These are phyloP conservation scores for Agaricales sp. DNA, from an alignment of 1,284 basidiomycete genomes.

Conservation along the genomic window DNA sequence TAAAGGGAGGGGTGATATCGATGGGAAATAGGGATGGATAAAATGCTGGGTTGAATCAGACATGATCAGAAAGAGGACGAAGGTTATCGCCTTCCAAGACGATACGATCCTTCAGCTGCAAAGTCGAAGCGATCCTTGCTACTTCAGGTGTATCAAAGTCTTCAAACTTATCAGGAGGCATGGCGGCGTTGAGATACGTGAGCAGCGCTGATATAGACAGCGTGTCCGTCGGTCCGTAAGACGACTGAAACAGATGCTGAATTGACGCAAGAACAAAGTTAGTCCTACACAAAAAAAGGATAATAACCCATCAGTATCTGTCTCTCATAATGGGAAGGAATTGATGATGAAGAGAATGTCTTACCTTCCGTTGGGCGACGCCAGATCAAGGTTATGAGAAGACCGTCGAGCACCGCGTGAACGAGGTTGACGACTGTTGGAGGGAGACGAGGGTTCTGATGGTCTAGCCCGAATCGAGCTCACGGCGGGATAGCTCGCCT, in stretches of 20 bases:
- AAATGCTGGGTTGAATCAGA: background rate
- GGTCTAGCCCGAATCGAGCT: background rate
- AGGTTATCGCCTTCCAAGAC: conserved; percentile 51
- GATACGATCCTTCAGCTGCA: conserved; percentile 43
- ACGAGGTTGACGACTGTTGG: background rate
- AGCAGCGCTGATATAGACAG: conserved; percentile 56
- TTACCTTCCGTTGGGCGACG: conserved; percentile 38
- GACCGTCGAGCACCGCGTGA: background rate
- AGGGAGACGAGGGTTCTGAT: background rate
- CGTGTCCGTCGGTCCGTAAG: conserved; percentile 53
- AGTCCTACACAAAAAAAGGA: conserved; percentile 30
- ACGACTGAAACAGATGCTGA: conserved; percentile 49
- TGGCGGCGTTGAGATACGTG: conserved; percentile 60
- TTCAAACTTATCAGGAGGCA: conserved; percentile 67
- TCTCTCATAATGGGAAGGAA: too few relatives aligned
- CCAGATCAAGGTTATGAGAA: background rate
- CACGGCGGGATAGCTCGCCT: background rate
- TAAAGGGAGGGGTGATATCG: too few relatives aligned
- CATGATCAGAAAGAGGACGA: conserved; percentile 15
- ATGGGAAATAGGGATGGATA: too few relatives aligned
- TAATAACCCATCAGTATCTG: background rate
- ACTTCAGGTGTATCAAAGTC: conserved; percentile 70
- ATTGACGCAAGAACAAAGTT: conserved; percentile 50
- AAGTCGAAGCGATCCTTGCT: conserved; percentile 38
- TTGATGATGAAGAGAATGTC: conserved; percentile 12